phyloP scores from a whole-genome alignment of 495 filamentous ascomycete genomes.

The Penicillium paxilli region DNA sequence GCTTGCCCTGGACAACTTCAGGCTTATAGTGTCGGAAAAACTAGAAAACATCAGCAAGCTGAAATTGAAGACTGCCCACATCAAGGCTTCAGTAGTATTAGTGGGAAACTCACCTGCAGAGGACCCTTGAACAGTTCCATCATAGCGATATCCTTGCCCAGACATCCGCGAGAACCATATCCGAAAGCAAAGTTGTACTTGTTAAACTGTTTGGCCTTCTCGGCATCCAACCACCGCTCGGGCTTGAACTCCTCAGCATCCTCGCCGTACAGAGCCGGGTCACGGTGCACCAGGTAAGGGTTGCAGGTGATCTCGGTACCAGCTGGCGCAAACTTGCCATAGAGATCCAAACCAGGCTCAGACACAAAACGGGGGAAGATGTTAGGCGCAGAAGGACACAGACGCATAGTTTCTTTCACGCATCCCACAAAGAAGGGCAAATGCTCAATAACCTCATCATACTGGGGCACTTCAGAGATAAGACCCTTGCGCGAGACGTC shows the following conservation, averaged over 20 bases:
- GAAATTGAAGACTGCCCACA: not conserved
- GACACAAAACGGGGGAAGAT: constrained; percentile 49
- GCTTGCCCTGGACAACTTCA: constrained; percentile 30
- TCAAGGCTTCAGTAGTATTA: not conserved
- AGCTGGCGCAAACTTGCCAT: constrained; percentile 53
- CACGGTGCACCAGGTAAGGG: constrained; percentile 53
- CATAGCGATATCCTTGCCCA: constrained; percentile 56
- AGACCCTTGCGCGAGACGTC: constrained; percentile 42
- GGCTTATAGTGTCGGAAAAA: constrained; percentile 41
- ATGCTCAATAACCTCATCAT: constrained; percentile 40
- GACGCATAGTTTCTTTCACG: constrained; percentile 53
- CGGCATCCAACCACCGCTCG: constrained; percentile 44
- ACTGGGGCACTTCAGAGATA: constrained; percentile 36
- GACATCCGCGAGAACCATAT: constrained; percentile 52
- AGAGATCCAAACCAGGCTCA: constrained; percentile 52
- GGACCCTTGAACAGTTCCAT: constrained; percentile 58
- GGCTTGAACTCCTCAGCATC: constrained; percentile 40
- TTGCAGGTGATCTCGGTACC: constrained; percentile 61
- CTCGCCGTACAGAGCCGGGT: constrained; percentile 50
- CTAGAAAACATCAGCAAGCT: constrained; percentile 18
- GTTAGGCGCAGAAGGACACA: constrained; percentile 53
- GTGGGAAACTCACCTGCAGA: constrained; percentile 37
- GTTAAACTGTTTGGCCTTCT: constrained; percentile 46
- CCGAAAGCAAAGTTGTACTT: constrained; percentile 57
- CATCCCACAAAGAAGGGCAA: constrained; percentile 51